Base-by-base conservation (phyloP, 2,329 filamentous ascomycete species). In the Clonostachys chloroleuca region DNA sequence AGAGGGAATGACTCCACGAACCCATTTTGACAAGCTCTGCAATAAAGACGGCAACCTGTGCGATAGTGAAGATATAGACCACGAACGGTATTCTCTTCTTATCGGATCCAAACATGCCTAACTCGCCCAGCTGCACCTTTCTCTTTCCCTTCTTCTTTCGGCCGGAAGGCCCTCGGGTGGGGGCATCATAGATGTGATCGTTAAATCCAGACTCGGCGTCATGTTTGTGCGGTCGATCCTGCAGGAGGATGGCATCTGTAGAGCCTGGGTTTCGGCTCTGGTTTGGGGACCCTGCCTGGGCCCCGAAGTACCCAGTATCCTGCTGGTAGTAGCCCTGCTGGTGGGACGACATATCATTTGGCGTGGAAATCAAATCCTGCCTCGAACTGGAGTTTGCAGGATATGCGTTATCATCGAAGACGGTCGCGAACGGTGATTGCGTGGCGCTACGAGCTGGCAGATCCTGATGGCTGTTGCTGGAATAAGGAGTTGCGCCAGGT, bases 31-130 rank as follows among this genome's bases (percentile, higher is more conserved):
- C 84, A 51, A 99, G 73, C 69, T 97, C 90, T 45, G 78, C 90
- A 53, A 97, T 87, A 61, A 99, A 99, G 30, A 97, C 90, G 14
- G 75, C 81, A 17, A 94, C 69, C 64, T 97, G 92, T 12, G 87
- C 77, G 33, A 84, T 47, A 4, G 90, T 89, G 52, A 97, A 79
- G 40, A 84, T 67, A 64, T 92, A 97, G 34, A 91, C 88, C 7
- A 96, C 82, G 78, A 87, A 94, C 0, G 94, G 87, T 45, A 84
- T 80, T 50, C 73, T 70, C 60, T 77, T 79, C 59, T 68, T 73
- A 55, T 76, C 67, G 12, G 77, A 67, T 3, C 77, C 77, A 42
- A 83, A 59, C 78, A 83, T 83, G 49, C 78, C 78, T 46, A 83
- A 61, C 63, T 83, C 75, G 45, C 80, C 80, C 41, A 81, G 71